Conservation (phyloP, 192 early-diverging fungal species). For the Backusella macrospora region DNA sequence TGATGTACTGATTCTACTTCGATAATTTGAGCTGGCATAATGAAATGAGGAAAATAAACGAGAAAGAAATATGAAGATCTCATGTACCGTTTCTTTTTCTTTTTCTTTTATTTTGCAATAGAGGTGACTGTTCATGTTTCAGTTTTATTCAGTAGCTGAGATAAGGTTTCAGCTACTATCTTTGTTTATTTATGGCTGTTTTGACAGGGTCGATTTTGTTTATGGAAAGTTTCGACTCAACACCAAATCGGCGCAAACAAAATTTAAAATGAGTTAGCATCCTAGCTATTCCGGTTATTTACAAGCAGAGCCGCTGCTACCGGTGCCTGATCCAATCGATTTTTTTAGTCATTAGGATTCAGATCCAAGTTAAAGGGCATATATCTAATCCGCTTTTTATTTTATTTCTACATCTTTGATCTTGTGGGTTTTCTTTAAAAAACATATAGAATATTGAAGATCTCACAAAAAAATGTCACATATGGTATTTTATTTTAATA, state of each 20-base stretch:
- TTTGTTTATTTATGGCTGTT: neutral
- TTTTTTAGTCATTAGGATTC: neutral
- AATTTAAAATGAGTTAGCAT: neutral
- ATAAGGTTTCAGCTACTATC: constrained; percentile 7
- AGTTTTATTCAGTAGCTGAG: neutral
- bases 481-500: constrained; percentile 1
- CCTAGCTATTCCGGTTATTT: neutral
- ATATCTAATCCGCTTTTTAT: neutral
- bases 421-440: neutral
- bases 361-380: neutral
- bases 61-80: neutral
- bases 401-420: neutral
- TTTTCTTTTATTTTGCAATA: no score
- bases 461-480: neutral
- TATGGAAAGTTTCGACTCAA: constrained; percentile 7
- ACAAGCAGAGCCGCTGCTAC: neutral
- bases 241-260: neutral
- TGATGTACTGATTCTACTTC: neutral
- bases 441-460: neutral
- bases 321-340: neutral
- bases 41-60: neutral
- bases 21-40: neutral
- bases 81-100: neutral
- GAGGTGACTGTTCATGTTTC: constrained; percentile 7
- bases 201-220: neutral